Base-by-base conservation (phyloP, 164 flowering plant species). In the Chloranthus sessilifolius region DNA sequence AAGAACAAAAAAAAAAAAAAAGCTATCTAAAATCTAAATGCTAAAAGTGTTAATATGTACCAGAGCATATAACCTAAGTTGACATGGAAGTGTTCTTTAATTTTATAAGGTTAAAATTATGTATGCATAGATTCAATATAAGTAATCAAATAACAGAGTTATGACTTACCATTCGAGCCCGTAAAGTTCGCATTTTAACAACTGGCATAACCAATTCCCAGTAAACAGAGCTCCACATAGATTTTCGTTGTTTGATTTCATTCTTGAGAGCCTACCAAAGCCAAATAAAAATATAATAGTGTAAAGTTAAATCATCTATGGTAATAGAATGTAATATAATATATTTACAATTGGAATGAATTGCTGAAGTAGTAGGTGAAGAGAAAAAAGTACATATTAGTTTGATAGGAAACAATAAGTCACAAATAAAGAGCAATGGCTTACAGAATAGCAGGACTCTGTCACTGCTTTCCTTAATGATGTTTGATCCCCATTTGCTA, bases 371-470 rank as follows among this genome's bases (percentile, higher is more conserved):
- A 7, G 0, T 33, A 33, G 36, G 17, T 3, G 2, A 36, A 22
- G 6, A 23, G 5, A 19, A 27, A 22, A 25, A 2, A 37, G 22
- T 4, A 24, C 1, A 48, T 3, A 9, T 14, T 17, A 29, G 15
- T 2, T 2, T 29, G n/a, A 33, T 12, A 33, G 36, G 8, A 33
- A 31, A 48, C 31, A 25, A 25, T 10, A 48, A 48, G 22, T 28
- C 19, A 20, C 12, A 6, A 27, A 3, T 6, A 50, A 43, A 52
- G 51, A 23, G 23, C 3, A 50, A 51, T 44, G 55, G 44, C 95
- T 53, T 81, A 94, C 99, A 39, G 99, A 94, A 56, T 68, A 87
- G 95, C 86, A 84, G 3, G 66, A 75, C 75, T 94, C 99, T 31
- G 99, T 89, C 47, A 86, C 92, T 41, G 55, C 46, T 66, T 89